Base-by-base conservation (phyloP, 2,329 filamentous ascomycete species). In the Penicillium sp. region DNA sequence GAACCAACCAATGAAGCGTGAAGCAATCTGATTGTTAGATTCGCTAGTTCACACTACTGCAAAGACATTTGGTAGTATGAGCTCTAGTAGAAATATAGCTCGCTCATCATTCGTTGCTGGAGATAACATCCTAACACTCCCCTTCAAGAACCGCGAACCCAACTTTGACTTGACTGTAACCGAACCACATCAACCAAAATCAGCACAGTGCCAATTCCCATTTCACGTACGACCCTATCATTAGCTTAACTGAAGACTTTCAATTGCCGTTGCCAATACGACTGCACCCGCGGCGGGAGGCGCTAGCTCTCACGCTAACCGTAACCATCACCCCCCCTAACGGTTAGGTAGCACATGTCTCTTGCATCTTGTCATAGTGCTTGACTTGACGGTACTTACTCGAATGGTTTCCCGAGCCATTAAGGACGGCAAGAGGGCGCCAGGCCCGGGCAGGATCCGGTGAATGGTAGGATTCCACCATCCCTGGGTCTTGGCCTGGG, bases 381-480 rank as follows among this genome's bases (percentile, higher is more conserved):
- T 65, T 67, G 49, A 60, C 62, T 65, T 67, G 49, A 60, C 54
- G 57, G 59, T 55, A 63, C 65, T 67, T 67, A 55, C 62, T 60
- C 42, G 38, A 54, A 54, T 40, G 22, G 14, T 42, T 46, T 53
- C 45, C 58, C 56, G 57, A 61, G 56, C 56, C 62, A 62, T 59
- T 40, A 30, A 28, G 38, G 3, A 55, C 51, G 55, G 58, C 51
- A 51, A 35, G 2, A 19, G n/a, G 46, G 42, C 19, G 10, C 16
- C 25, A 51, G 22, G 30, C 40, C 26, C 37, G 46, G 35, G 51
- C 35, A 10, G 46, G 52, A 14, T 40, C 52, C 45, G 35, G 26
- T 42, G 22, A 28, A 43, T 38, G 54, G 43, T 51, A 58, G 45
- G 42, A 52, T 60, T 54, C 42, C 43, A 22, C 19, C 19, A 22